A percentile compares a stretch with the other conserved stretches of the same genome.
Conservation (phyloP, 2,329 filamentous ascomycete species). For the Talaromyces sp. region DNA sequence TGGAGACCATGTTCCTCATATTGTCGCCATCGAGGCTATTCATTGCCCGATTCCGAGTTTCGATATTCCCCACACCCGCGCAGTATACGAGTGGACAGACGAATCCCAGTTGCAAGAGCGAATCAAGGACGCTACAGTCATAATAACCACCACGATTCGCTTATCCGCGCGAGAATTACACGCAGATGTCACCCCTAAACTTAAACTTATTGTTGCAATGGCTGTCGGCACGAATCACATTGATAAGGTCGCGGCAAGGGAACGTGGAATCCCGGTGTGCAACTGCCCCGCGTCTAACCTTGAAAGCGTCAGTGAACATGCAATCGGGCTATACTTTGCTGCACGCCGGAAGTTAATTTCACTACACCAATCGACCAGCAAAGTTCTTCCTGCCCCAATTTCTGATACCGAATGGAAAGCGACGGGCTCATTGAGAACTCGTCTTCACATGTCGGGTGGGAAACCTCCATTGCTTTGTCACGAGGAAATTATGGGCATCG, state of each 20-base stretch:
- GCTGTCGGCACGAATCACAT: slow-evolving; percentile 54
- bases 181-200: slow-evolving; percentile 41
- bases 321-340: slow-evolving; percentile 54
- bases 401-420: slow-evolving; percentile 42
- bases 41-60: slow-evolving; percentile 39
- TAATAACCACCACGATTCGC: slow-evolving; percentile 44
- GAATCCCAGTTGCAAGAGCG: slow-evolving; percentile 36
- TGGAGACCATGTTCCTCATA: slow-evolving; percentile 24
- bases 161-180: slow-evolving; percentile 31
- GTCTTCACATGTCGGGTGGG: slow-evolving; percentile 21
- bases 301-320: slow-evolving; percentile 54
- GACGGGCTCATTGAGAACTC: slow-evolving; percentile 37
- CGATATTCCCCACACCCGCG: slow-evolving; percentile 41
- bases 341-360: slow-evolving; percentile 46
- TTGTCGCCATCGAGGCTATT: slow-evolving; percentile 52
- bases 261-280: slow-evolving; percentile 48
- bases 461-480: slow-evolving; percentile 44
- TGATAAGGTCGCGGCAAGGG: slow-evolving; percentile 46
- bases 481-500: slow-evolving; percentile 53
- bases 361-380: slow-evolving; percentile 29
- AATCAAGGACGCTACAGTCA: slow-evolving; percentile 51
- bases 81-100: slow-evolving; percentile 37
- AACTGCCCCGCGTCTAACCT: slow-evolving; percentile 53
- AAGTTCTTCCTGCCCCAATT: too few relatives aligned
- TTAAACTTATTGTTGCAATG: slow-evolving; percentile 49